A percentile compares a stretch with the other conserved stretches of the same genome.
Conservation (phyloP, 2,329 filamentous ascomycete species). For the Cladophialophora yegresii region DNA sequence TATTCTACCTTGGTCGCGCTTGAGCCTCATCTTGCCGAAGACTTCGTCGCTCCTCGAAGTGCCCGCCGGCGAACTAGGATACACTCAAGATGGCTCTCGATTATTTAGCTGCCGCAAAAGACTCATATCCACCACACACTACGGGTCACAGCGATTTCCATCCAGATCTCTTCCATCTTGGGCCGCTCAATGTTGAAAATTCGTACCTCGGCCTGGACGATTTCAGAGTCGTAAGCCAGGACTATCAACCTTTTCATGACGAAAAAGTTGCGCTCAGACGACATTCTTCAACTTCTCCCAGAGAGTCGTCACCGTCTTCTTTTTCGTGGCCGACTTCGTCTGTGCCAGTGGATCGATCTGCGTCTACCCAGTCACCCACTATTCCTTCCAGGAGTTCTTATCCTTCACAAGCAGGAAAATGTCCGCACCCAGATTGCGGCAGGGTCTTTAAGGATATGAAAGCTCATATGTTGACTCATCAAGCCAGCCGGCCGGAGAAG, state of each 20-base stretch:
- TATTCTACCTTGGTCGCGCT: not conserved
- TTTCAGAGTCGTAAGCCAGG: not conserved
- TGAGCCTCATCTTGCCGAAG: not conserved
- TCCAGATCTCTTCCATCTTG: not conserved
- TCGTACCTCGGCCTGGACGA: not conserved
- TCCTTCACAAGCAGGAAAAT: conserved; percentile 64
- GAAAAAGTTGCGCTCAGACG: not conserved
- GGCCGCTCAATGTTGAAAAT: not conserved
- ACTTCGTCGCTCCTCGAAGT: not conserved
- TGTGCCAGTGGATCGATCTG: not conserved
- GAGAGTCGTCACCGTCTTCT: not conserved
- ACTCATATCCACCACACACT: not conserved
- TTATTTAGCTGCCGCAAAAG: not conserved
- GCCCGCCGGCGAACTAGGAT: not conserved
- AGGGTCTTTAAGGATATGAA: conserved; percentile 87
- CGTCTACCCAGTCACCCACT: not conserved
- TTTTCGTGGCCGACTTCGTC: not conserved
- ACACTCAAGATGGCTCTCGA: not conserved
- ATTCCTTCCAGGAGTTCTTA: not conserved
- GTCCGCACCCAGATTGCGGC: conserved; percentile 80
- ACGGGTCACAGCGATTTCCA: not conserved
- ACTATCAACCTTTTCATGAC: not conserved
- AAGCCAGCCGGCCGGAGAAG: conserved; percentile 87
- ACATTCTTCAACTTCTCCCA: not conserved
- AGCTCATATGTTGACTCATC: conserved; percentile 92